phyloP scores from a whole-genome alignment of 441 rosid species.

The Mallotus repandus region DNA sequence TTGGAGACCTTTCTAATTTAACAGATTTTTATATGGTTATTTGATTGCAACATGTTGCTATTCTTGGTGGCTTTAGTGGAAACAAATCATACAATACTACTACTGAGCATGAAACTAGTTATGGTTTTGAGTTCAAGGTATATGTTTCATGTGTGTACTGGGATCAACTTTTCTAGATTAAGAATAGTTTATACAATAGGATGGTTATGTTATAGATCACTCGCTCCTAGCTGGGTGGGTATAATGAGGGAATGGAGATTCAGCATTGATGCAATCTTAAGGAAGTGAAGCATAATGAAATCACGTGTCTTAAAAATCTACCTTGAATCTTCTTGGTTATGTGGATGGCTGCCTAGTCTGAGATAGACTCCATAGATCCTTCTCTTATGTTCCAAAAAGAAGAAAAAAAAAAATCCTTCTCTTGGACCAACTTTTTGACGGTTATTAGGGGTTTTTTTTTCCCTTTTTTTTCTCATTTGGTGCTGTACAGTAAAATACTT shows the following conservation, averaged over 20 bases:
- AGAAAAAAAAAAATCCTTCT: neutral
- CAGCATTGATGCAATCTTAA: constrained; percentile 2
- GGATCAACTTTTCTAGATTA: neutral
- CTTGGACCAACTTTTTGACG: neutral
- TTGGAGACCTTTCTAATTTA: no score
- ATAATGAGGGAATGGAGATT: neutral
- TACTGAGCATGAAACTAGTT: no score
- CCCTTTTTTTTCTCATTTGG: neutral
- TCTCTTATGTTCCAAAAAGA: no score
- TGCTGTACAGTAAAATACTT: neutral
- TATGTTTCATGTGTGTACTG: neutral
- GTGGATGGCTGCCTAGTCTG: neutral
- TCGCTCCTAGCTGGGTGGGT: neutral
- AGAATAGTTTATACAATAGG: neutral
- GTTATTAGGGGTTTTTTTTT: neutral
- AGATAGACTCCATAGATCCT: neutral
- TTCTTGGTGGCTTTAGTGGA: no score
- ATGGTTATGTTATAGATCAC: neutral
- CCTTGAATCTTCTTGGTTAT: neutral
- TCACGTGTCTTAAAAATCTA: neutral
- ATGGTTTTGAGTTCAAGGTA: neutral
- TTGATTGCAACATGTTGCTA: no score
- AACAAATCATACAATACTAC: no score
- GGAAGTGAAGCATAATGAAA: neutral
- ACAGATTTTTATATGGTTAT: no score